Percentiles rank a stretch among this genome's conserved stretches.
These are phyloP conservation scores for Podospora appendiculata DNA, from an alignment of 495 filamentous ascomycete genomes.

Conservation along the genomic window DNA sequence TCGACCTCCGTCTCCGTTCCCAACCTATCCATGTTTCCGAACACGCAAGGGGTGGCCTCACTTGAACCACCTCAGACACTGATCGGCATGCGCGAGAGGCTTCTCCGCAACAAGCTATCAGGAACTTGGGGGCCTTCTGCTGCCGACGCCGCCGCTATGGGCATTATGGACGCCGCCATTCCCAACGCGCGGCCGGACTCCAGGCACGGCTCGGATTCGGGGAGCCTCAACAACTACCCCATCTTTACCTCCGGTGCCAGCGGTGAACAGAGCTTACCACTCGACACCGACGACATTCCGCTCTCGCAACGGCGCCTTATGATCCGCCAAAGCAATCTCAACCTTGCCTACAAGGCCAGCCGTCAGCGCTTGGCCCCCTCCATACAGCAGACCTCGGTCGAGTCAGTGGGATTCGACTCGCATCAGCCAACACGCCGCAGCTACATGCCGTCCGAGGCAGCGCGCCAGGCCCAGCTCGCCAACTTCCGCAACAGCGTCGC, in stretches of 20 bases:
- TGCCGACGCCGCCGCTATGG: conserved; percentile 14
- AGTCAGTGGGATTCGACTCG: conserved; percentile 39
- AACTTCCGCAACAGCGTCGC: conserved; percentile 68
- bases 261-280: not conserved
- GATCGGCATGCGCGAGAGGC: conserved; percentile 53
- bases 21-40: conserved; percentile 10
- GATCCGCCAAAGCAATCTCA: conserved; percentile 36
- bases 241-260: not conserved
- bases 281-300: conserved; percentile 59
- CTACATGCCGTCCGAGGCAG: conserved; percentile 28
- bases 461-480: conserved; percentile 57
- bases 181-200: not conserved
- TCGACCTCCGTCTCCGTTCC: conserved; percentile 8
- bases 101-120: conserved; percentile 45
- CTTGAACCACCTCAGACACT: conserved; percentile 39
- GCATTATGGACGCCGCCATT: conserved; percentile 2
- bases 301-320: conserved; percentile 60
- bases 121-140: not conserved
- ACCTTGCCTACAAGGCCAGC: conserved; percentile 8
- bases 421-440: conserved; percentile 48
- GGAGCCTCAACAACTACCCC: conserved; percentile 24
- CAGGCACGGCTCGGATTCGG: conserved; percentile 25
- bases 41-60: conserved; percentile 24
- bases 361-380: conserved; percentile 1
- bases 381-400: conserved; percentile 12